phyloP scores from a whole-genome alignment of 306 rosid genomes.

The Citrullus amarus region DNA sequence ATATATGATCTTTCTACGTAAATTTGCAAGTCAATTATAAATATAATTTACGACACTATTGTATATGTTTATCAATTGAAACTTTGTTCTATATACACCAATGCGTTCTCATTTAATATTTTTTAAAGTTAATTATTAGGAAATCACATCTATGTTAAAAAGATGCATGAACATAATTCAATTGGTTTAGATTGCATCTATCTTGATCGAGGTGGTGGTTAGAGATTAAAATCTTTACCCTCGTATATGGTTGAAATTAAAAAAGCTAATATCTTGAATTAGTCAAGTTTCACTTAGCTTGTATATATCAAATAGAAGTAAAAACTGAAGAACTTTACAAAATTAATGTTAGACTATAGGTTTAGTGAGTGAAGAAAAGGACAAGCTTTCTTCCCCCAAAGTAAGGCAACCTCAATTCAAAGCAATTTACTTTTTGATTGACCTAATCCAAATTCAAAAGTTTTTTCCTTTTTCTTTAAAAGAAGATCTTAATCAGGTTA shows the following conservation, averaged over 20 bases:
- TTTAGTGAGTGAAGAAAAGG: background rate
- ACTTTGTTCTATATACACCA: too few species aligned
- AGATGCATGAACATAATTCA: too few species aligned
- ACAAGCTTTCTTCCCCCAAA: background rate
- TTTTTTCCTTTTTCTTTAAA: background rate
- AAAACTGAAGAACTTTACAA: background rate
- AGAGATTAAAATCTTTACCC: too few species aligned
- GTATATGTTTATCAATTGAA: too few species aligned
- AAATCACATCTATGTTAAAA: background rate
- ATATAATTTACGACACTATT: too few species aligned
- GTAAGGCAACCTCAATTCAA: background rate
- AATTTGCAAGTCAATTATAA: too few species aligned
- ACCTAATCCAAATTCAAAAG: background rate
- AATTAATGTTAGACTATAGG: background rate
- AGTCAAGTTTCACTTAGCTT: background rate
- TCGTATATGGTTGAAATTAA: too few species aligned
- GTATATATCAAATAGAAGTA: background rate
- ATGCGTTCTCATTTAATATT: too few species aligned
- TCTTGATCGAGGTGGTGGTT: too few species aligned
- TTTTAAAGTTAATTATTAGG: background rate
- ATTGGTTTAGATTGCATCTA: too few species aligned
- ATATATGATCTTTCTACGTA: too few species aligned
- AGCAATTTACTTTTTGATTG: background rate
- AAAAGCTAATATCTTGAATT: background rate
- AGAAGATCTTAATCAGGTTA: background rate